Evolutionary conservation across 306 rosid genomes (phyloP).

Genomic region (Cicer bijugum): DNA sequence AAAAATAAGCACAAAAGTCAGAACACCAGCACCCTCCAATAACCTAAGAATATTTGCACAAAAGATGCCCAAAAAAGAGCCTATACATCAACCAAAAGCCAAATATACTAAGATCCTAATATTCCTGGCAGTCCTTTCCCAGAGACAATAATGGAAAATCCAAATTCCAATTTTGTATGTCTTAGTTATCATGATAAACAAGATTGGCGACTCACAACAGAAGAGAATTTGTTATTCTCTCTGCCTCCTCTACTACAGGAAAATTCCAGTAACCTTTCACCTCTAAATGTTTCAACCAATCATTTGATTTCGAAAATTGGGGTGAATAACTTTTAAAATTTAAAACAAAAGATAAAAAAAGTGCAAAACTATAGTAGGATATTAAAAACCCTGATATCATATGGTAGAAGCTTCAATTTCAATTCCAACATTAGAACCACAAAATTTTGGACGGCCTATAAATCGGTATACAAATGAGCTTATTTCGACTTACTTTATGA

Average conservation of each 20-base stretch:
- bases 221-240: slow-evolving; percentile 25
- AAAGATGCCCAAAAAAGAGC: slow-evolving; percentile 28
- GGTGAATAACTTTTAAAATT: slow-evolving; percentile 16
- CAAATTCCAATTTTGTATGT: slow-evolving; percentile 24
- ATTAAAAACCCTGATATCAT: background rate
- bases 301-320: slow-evolving; percentile 10
- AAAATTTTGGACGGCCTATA: background rate
- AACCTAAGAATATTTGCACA: slow-evolving; percentile 29
- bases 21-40: slow-evolving; percentile 11
- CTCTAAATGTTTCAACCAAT: slow-evolving; percentile 26
- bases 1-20: slow-evolving; percentile 17
- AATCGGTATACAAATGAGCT: background rate
- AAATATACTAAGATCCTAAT: slow-evolving; percentile 15
- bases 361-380: background rate
- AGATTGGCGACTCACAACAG: slow-evolving; percentile 18
- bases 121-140: slow-evolving; percentile 6
- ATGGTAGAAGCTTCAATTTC: background rate
- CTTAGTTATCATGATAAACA: slow-evolving; percentile 11
- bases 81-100: slow-evolving; percentile 2
- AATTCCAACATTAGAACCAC: background rate
- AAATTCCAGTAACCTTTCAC: slow-evolving; percentile 22
- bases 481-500: background rate
- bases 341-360: background rate
- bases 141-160: slow-evolving; percentile 14
- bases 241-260: slow-evolving; percentile 18